A percentile compares a stretch with the other conserved stretches of the same genome.
Conservation (phyloP, 768 basidiomycete species). For the Serpula lacrymans region DNA sequence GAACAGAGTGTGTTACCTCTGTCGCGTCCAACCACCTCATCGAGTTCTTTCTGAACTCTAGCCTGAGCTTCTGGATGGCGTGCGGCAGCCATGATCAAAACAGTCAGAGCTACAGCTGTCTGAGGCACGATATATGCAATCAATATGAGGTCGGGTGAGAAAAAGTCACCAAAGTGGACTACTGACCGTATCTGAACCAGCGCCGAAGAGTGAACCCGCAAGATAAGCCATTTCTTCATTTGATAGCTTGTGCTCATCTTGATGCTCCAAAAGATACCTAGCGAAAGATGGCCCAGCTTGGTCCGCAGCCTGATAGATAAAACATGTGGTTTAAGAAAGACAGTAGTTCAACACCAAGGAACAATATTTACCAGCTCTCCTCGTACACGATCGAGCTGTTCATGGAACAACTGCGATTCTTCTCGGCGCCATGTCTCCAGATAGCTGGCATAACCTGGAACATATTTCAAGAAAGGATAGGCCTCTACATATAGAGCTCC, state of each 20-base stretch:
- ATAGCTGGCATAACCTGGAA: slow-evolving; percentile 62
- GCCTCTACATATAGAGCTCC: slow-evolving; percentile 34
- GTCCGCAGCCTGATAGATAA: slow-evolving; percentile 15
- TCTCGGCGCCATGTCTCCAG: slow-evolving; percentile 54
- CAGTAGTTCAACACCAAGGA: background rate
- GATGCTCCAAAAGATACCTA: slow-evolving; percentile 55
- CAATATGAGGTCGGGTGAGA: background rate
- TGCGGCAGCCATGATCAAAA: slow-evolving; percentile 56
- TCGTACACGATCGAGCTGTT: slow-evolving; percentile 45
- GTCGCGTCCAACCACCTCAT: slow-evolving; percentile 46
- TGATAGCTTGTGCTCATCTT: slow-evolving; percentile 49
- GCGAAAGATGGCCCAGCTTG: slow-evolving; percentile 44
- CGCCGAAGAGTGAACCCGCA: slow-evolving; percentile 62
- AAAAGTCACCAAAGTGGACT: background rate
- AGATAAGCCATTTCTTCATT: slow-evolving; percentile 60
- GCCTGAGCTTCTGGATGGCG: slow-evolving; percentile 50
- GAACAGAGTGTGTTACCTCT: slow-evolving; percentile 16
- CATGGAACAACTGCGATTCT: slow-evolving; percentile 53
- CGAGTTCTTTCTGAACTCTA: slow-evolving; percentile 52
- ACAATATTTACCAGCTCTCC: slow-evolving; percentile 36
- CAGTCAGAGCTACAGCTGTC: slow-evolving; percentile 56
- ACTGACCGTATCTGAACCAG: slow-evolving; percentile 58
- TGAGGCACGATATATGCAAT: slow-evolving; percentile 7
- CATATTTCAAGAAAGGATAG: slow-evolving; percentile 37
- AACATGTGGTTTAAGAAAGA: slow-evolving; percentile 11